These are phyloP conservation scores for Pichia sp. DNA, from an alignment of 1,139 yeast species.

Conservation along the genomic window DNA sequence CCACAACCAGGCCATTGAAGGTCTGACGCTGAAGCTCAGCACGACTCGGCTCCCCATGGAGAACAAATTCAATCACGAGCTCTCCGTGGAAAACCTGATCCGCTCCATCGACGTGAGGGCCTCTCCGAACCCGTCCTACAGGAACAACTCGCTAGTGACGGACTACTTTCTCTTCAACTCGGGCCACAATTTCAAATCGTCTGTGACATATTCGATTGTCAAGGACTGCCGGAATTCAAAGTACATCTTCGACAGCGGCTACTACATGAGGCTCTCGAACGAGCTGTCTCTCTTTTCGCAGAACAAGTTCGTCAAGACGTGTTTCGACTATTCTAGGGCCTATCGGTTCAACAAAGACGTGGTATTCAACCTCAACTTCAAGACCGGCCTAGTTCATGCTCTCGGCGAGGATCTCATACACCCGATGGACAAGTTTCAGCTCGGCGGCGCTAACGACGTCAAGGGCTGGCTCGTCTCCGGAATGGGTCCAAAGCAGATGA, in stretches of 20 bases:
- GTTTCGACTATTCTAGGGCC: constrained; percentile 48
- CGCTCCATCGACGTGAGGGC: constrained; percentile 47
- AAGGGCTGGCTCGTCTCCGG: constrained; percentile 76
- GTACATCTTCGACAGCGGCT: constrained; percentile 59
- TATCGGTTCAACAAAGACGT: constrained; percentile 24
- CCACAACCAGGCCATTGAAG: constrained; percentile 57
- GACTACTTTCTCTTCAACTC: constrained; percentile 40
- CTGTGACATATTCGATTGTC: constrained; percentile 47
- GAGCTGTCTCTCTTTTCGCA: constrained; percentile 42
- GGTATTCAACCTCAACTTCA: constrained; percentile 38
- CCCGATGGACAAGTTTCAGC: constrained; percentile 57
- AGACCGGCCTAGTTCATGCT: constrained; percentile 41
- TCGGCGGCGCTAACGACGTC: constrained; percentile 80
- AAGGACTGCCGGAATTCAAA: constrained; percentile 57
- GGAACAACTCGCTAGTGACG: constrained; percentile 30
- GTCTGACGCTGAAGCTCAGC: constrained; percentile 51
- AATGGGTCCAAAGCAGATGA: constrained; percentile 74
- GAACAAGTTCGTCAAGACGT: constrained; percentile 41
- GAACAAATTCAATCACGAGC: constrained; percentile 42
- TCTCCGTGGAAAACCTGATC: constrained; percentile 62
- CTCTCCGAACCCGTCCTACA: constrained; percentile 17
- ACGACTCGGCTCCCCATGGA: constrained; percentile 33
- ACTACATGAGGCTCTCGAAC: constrained; percentile 45
- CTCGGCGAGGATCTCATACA: constrained; percentile 42
- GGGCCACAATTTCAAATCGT: constrained; percentile 60